A percentile compares a stretch with the other conserved stretches of the same genome.
These are phyloP conservation scores for Paecilomyces dactylethromorphus DNA, from an alignment of 2,329 filamentous ascomycete genomes.

Conservation along the genomic window DNA sequence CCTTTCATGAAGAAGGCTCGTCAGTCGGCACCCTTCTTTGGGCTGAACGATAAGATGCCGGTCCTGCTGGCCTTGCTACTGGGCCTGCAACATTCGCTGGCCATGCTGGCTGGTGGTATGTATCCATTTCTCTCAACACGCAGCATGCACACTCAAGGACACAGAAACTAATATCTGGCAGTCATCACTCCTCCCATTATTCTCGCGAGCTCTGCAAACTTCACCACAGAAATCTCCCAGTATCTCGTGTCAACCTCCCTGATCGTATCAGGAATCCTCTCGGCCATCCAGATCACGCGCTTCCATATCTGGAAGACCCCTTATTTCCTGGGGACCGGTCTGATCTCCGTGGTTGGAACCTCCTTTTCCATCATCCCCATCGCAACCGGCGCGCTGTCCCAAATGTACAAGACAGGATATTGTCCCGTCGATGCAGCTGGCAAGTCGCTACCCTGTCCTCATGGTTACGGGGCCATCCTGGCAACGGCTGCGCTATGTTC, in stretches of 20 bases:
- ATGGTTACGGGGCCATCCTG: slow-evolving; percentile 60
- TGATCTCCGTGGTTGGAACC: slow-evolving; percentile 63
- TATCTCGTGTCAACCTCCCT: slow-evolving; percentile 65
- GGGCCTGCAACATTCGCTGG: slow-evolving; percentile 63
- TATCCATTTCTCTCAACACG: background rate
- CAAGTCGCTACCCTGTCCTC: slow-evolving; percentile 54
- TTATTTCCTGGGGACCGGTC: slow-evolving; percentile 58
- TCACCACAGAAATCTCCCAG: slow-evolving; percentile 48
- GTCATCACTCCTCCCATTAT: slow-evolving; percentile 61
- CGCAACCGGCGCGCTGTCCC: slow-evolving; percentile 53
- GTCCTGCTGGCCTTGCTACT: slow-evolving; percentile 60
- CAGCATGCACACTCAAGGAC: background rate
- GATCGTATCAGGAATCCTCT: slow-evolving; percentile 61
- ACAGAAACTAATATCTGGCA: slow-evolving; percentile 13
- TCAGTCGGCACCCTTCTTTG: slow-evolving; percentile 61
- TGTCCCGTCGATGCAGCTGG: slow-evolving; percentile 53
- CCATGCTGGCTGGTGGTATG: slow-evolving; percentile 53
- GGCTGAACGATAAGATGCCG: slow-evolving; percentile 62
- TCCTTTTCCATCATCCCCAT: slow-evolving; percentile 63
- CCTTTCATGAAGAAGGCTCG: slow-evolving; percentile 68
- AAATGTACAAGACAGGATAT: slow-evolving; percentile 60
- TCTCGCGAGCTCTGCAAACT: slow-evolving; percentile 52
- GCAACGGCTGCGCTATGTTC: slow-evolving; percentile 47
- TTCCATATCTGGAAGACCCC: slow-evolving; percentile 58
- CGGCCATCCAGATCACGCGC: slow-evolving; percentile 59